These are phyloP conservation scores for Cephaloascus fragrans DNA, from an alignment of 805 yeast species.

Conservation along the genomic window DNA sequence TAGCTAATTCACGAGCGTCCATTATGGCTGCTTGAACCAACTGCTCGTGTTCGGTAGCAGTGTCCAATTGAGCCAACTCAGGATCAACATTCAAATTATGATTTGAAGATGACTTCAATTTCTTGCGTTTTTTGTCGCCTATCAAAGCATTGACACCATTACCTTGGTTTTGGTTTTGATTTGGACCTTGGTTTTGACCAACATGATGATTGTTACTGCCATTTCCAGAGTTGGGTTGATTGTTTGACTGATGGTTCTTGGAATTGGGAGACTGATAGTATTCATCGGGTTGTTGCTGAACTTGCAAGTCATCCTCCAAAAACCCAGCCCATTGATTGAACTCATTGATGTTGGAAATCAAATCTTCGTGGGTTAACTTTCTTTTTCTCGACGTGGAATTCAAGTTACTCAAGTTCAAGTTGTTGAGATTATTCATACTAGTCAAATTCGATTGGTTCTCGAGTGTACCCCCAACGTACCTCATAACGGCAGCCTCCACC, in stretches of 20 bases:
- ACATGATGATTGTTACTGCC: neutral
- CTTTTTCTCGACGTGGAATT: constrained; percentile 11
- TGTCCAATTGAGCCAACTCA: constrained; percentile 40
- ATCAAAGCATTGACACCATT: constrained; percentile 1
- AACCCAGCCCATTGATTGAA: constrained; percentile 48
- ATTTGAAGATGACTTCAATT: neutral
- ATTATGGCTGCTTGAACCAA: constrained; percentile 62
- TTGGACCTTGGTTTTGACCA: neutral
- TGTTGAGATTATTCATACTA: constrained; percentile 3
- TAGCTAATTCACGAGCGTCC: constrained; percentile 57
- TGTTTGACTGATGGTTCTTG: neutral
- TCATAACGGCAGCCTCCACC: constrained; percentile 75
- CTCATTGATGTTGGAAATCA: constrained; percentile 34
- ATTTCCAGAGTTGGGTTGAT: neutral
- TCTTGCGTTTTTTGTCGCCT: constrained; percentile 2
- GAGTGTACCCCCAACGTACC: constrained; percentile 58
- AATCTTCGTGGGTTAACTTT: constrained; percentile 24
- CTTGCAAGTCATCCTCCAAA: constrained; percentile 26
- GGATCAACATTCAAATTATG: constrained; percentile 40
- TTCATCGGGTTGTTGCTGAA: constrained; percentile 3
- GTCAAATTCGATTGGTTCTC: constrained; percentile 24
- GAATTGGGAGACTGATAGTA: neutral
- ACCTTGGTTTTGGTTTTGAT: neutral
- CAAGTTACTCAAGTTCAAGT: constrained; percentile 2
- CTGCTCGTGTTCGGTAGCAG: constrained; percentile 46